Evolutionary conservation across 2,329 filamentous ascomycete genomes (phyloP), one percentile per base, ranked within the genome.

Genomic region (Alternaria panax): DNA sequence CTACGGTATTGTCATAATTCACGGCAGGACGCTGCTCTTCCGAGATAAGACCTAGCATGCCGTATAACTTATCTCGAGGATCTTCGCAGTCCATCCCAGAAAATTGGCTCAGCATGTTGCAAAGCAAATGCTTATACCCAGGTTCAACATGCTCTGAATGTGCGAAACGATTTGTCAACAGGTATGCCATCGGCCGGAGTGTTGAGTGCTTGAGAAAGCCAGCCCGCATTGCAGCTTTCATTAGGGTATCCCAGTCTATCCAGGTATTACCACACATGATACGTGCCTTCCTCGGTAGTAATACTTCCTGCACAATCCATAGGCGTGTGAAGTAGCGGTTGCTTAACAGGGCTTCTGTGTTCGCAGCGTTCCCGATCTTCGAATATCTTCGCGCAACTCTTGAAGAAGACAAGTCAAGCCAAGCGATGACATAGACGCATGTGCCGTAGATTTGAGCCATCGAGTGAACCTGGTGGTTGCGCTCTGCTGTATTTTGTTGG

Each of bases 291-390:
- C 11, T 14, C 4, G 57, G 47, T 14, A 60, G 34, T 7, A 51
- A 9, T 9, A 54, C 25, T 30, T 60, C 53, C 34, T 63, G 53
- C 22, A 63, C 43, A 27, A 60, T 60, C 57, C 60, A 63, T 3
- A 57, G 28, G 25, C 57, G 46, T 6, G 18, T 50, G 41, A 60
- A 63, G 27, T 60, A 60, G 24, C 16, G 41, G 25, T 54, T 52
- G n/a, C 16, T 16, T 25, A 32, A 0, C 18, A 47, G n/a, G 20
- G 27, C 27, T 11, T 47, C 18, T 9, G 43, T 47, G 6, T 47
- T 47, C 18, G 14, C 43, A 1, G 27, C 18, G 12, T 22, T 32
- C 1, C n/a, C 32, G 27, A 18, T 47, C 11, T 36, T 28, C 16
- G 45, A 42, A 2, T 34, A 56, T 36, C 28, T 47, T 7, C 45